Base-by-base conservation (phyloP, 768 basidiomycete species). In the Lentinula aciculospora region DNA sequence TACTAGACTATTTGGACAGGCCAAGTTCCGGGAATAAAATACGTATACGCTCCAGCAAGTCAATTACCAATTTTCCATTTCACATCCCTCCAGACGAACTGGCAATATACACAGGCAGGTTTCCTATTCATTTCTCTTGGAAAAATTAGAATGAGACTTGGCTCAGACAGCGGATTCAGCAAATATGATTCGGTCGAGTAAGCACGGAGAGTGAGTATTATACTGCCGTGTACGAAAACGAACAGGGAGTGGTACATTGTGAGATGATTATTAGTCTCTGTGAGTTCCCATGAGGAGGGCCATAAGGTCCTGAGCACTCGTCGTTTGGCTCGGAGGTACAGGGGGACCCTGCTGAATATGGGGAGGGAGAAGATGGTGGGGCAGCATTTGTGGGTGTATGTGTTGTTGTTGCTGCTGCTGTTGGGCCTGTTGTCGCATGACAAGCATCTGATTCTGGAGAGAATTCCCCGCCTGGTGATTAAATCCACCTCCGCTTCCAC, bases 201-300 rank as follows among this genome's bases (percentile, higher is more conserved):
- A 42, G 28, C 8, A 31, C 13, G n/a, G 31, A 50, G 7, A 39
- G 23, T 5, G 32, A 9, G 13, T 21, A 53, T 36, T 36, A 39
- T 53, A 53, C 36, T 53, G n/a, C n/a, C n/a, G n/a, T n/a, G 36
- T 53, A 53, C 32, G 49, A 25, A 51, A 37, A 36, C 17, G 34
- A 23, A 36, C 28, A 36, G 28, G 4, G n/a, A 53, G 27, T 53
- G 51, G 21, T 53, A 53, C 51, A 53, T 53, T 39, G 34, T 32
- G n/a, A 32, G 32, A 28, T 23, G 17, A 23, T n/a, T 25, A 10
- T 83, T 73, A 90, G 63, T 90, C 87, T 70, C 88, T 76, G 62
- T 81, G 85, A 56, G 73, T 64, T 15, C 85, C 86, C 88, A 93
- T 85, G 61, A 93, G 80, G 59, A 93, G 77, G 45, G 90, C 84